A percentile compares a stretch with the other conserved stretches of the same genome.
phyloP scores from a whole-genome alignment of 371 early-diverging fungal genomes.

The Cokeromyces recurvatus region DNA sequence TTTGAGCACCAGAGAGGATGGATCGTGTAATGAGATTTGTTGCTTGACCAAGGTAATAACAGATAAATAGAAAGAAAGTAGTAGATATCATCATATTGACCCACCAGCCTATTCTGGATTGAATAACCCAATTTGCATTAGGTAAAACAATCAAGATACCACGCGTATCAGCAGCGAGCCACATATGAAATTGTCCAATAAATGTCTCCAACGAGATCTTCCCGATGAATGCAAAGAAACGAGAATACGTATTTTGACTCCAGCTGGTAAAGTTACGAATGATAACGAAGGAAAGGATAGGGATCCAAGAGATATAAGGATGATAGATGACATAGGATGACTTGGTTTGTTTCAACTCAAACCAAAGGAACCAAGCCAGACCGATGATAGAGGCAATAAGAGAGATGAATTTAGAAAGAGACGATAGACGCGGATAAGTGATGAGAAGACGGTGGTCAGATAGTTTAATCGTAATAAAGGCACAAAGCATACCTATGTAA shows the following conservation, averaged over 20 bases:
- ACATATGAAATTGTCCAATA: slow-evolving; percentile 77
- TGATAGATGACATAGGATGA: slow-evolving; percentile 53
- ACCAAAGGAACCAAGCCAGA: slow-evolving; percentile 42
- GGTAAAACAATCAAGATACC: slow-evolving; percentile 51
- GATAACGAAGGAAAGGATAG: slow-evolving; percentile 56
- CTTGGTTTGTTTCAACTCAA: slow-evolving; percentile 44
- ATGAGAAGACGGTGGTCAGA: slow-evolving; percentile 24
- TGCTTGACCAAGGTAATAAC: slow-evolving; percentile 48
- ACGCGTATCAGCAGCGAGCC: slow-evolving; percentile 71
- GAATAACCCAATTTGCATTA: slow-evolving; percentile 26
- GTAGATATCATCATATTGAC: slow-evolving; percentile 46
- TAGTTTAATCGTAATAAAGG: slow-evolving; percentile 41
- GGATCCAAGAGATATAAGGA: slow-evolving; percentile 60
- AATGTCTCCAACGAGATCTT: slow-evolving; percentile 70
- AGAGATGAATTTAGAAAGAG: slow-evolving; percentile 17
- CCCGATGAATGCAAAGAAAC: slow-evolving; percentile 58
- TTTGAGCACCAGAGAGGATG: slow-evolving; percentile 21
- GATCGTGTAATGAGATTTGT: slow-evolving; percentile 48
- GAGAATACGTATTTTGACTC: slow-evolving; percentile 47
- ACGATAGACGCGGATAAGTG: slow-evolving; percentile 36
- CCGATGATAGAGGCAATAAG: slow-evolving; percentile 29
- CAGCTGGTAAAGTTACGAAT: slow-evolving; percentile 59
- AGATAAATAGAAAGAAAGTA: slow-evolving; percentile 52
- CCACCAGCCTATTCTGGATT: slow-evolving; percentile 45
- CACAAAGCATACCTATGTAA: slow-evolving; percentile 55